phyloP scores from a whole-genome alignment of 768 basidiomycete species.

The button mushroom (Agaricus bisporus) region DNA sequence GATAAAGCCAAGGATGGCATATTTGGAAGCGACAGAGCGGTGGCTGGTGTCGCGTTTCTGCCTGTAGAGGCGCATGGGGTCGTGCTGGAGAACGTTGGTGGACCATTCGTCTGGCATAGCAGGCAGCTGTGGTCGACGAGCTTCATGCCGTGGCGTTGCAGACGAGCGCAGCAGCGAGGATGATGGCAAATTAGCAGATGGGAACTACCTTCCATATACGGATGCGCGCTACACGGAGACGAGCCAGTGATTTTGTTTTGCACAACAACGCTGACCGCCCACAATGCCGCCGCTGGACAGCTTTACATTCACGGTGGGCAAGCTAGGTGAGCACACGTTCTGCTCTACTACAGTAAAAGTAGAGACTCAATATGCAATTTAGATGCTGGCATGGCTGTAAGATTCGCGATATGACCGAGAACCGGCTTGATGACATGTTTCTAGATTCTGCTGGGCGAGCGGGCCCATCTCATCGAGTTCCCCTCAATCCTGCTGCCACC shows the following conservation, averaged over 20 bases:
- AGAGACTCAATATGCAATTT: conserved; percentile 12
- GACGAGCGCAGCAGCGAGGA: no score
- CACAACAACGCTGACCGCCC: background rate
- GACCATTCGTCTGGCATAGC: conserved; percentile 30
- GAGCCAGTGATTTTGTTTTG: background rate
- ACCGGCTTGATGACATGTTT: background rate
- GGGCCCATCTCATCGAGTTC: conserved; percentile 96
- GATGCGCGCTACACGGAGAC: background rate
- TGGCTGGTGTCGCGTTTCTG: conserved; percentile 67
- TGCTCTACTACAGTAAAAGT: background rate
- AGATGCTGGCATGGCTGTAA: conserved; percentile 95
- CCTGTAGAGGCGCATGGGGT: conserved; percentile 86
- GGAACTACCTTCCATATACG: conserved; percentile 2
- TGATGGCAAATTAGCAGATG: background rate
- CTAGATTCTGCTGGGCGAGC: conserved; percentile 87
- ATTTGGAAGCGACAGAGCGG: conserved; percentile 70
- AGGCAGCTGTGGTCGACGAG: background rate
- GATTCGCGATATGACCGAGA: conserved; percentile 11
- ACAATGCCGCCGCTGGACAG: conserved; percentile 44
- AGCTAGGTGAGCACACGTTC: conserved; percentile 67
- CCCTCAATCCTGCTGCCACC: conserved; percentile 93
- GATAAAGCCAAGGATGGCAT: conserved; percentile 92
- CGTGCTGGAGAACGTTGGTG: conserved; percentile 44
- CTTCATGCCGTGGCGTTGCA: background rate
- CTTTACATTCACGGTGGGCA: conserved; percentile 91